phyloP scores from a whole-genome alignment of 495 filamentous ascomycete genomes.

The Hamigera avellanea region DNA sequence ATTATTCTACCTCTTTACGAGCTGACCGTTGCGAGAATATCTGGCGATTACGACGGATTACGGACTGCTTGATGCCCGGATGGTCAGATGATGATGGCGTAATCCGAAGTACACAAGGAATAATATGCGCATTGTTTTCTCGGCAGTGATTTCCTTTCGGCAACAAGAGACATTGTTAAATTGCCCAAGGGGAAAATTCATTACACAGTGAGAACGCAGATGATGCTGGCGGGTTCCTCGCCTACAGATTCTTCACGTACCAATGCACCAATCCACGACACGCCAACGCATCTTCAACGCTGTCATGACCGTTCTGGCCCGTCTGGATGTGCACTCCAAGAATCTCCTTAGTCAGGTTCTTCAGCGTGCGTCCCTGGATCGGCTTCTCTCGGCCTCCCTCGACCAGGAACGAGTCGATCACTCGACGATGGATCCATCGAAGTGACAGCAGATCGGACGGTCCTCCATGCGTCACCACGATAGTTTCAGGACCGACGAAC shows the following conservation, averaged over 20 bases:
- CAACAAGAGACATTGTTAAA: no score
- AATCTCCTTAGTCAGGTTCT: slow-evolving; percentile 12
- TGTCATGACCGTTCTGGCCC: slow-evolving; percentile 15
- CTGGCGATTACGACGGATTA: no score
- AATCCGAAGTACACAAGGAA: no score
- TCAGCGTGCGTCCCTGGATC: slow-evolving; percentile 13
- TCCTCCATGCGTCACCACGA: slow-evolving; percentile 21
- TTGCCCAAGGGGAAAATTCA: no score
- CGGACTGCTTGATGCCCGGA: no score
- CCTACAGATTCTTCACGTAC: slow-evolving; percentile 8
- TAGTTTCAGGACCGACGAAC: slow-evolving; percentile 22
- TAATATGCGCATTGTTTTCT: no score
- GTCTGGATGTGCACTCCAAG: slow-evolving; percentile 22
- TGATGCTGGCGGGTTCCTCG: no score
- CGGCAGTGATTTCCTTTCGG: no score
- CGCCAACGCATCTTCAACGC: slow-evolving; percentile 30
- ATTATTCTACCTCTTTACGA: no score
- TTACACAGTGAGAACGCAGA: no score
- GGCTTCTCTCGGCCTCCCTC: slow-evolving; percentile 3
- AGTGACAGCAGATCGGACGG: slow-evolving; percentile 17
- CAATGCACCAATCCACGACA: slow-evolving; percentile 23
- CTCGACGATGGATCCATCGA: slow-evolving; percentile 11
- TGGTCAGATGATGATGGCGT: no score
- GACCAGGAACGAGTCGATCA: slow-evolving; percentile 20
- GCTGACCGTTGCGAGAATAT: no score